Conservation (phyloP, 768 basidiomycete genomes). For the Mycena belliarum region DNA sequence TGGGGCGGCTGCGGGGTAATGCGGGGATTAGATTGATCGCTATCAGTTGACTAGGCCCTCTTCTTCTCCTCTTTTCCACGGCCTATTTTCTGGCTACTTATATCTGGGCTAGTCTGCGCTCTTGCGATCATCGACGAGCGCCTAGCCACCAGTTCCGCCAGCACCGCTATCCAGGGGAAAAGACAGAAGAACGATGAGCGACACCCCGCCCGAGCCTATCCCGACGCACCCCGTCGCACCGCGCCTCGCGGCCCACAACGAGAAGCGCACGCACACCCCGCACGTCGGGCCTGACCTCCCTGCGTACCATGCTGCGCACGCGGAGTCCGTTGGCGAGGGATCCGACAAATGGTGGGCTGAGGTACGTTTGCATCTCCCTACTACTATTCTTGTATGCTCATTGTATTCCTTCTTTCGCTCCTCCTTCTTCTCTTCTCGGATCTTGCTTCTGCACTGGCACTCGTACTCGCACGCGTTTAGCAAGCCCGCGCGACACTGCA, state of each 20-base stretch:
- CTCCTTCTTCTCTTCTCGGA: neutral
- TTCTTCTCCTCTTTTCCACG: too few species aligned
- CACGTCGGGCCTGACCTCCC: slow-evolving; percentile 75
- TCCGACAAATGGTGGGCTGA: slow-evolving; percentile 89
- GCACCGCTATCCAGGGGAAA: too few species aligned
- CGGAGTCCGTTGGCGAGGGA: slow-evolving; percentile 69
- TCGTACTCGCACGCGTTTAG: slow-evolving; percentile 32
- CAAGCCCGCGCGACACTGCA: slow-evolving; percentile 73
- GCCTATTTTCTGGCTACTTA: too few species aligned
- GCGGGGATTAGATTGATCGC: too few species aligned
- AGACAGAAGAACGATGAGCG: neutral
- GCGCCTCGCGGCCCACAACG: slow-evolving; percentile 63
- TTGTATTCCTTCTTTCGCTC: neutral
- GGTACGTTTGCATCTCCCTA: slow-evolving; percentile 39
- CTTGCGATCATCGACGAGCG: too few species aligned
- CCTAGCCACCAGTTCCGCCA: too few species aligned
- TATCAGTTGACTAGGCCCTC: too few species aligned
- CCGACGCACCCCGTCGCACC: slow-evolving; percentile 73
- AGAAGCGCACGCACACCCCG: slow-evolving; percentile 54
- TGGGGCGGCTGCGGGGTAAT: too few species aligned
- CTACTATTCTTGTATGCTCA: neutral
- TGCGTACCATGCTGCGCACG: slow-evolving; percentile 71
- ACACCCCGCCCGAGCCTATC: neutral
- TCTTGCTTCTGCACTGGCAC: too few species aligned
- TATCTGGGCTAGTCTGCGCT: too few species aligned